Evolutionary conservation across 352 stramenopile species (phyloP), one percentile per base, ranked within the genome.

Genomic region (Phytophthora aleatoria): DNA sequence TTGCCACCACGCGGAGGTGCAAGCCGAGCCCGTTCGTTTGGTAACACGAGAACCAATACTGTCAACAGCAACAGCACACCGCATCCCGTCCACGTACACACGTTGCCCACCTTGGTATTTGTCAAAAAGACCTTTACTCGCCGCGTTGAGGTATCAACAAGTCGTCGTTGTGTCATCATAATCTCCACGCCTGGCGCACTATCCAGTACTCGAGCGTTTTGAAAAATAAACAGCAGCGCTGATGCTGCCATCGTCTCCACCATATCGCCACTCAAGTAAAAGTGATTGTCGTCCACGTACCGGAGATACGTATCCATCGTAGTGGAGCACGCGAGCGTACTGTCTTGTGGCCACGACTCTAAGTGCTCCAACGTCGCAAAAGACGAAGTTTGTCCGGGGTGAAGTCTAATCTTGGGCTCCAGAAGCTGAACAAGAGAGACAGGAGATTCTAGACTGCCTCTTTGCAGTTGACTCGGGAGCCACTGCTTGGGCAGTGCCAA

Each of bases 101-200:
- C 68, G 44, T 76, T 79, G 36, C 81, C 81, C 24, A 87, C 73
- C n/a, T 53, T 53, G 13, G 81, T 91, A 71, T 89, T 91, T 30
- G 72, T 77, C 57, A 91, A 57, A 51, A 80, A 77, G 10, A 91
- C 49, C 24, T 79, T 68, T 20, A 77, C 71, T 42, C 69, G 57
- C 5, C 57, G 68, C 24, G 50, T 41, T 38, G 42, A 68, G 8
- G 57, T 58, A 31, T 69, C 59, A 42, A 47, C 62, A 15, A 83
- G 77, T 28, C 56, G 69, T 62, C 53, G 72, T 50, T 71, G 64
- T 16, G 42, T 45, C 42, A 51, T 61, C 44, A 58, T 59, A 48
- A 57, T 55, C 7, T 53, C 62, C 27, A 27, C 58, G 36, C 43
- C 58, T 16, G 50, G 63, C 13, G 68, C 61, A 20, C 55, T 39